Conservation (phyloP, 1,139 yeast species). For the Debaryomyces sp. region DNA sequence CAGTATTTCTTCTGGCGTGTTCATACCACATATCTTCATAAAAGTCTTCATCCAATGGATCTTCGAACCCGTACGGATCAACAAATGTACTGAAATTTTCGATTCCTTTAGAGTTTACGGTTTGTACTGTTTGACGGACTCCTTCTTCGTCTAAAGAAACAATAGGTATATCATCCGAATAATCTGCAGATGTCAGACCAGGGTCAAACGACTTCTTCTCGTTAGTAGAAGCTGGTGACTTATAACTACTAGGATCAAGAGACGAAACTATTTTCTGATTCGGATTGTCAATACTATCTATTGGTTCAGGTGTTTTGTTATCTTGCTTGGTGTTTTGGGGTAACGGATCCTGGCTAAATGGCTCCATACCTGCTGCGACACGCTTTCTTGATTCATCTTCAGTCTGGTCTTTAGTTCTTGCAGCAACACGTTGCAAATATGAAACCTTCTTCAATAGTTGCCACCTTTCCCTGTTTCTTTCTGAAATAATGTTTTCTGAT, state of each 20-base stretch:
- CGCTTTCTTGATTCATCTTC: constrained; percentile 39
- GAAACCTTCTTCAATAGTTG: constrained; percentile 66
- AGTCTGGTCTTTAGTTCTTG: constrained; percentile 37
- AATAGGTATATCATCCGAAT: constrained; percentile 44
- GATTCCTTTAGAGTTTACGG: constrained; percentile 34
- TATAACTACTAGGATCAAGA: constrained; percentile 1
- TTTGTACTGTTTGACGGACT: constrained; percentile 44
- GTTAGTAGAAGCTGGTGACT: background rate
- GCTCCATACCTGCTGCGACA: constrained; percentile 35
- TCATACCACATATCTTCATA: constrained; percentile 89
- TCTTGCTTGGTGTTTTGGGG: background rate
- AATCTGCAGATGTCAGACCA: constrained; percentile 1
- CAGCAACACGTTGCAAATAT: constrained; percentile 65
- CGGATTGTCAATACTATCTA: constrained; percentile 1
- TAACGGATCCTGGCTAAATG: constrained; percentile 6
- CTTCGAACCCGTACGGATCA: constrained; percentile 87
- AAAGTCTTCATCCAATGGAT: constrained; percentile 78
- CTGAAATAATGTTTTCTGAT: constrained; percentile 42
- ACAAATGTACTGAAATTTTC: constrained; percentile 51
- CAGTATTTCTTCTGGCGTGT: constrained; percentile 82
- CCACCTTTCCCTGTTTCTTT: constrained; percentile 64
- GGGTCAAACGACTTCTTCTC: constrained; percentile 7
- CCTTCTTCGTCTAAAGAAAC: constrained; percentile 50
- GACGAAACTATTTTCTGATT: constrained; percentile 11
- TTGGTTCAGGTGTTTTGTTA: background rate